Conservation (phyloP, 495 filamentous ascomycete genomes). For the Lophium mytilinum region DNA sequence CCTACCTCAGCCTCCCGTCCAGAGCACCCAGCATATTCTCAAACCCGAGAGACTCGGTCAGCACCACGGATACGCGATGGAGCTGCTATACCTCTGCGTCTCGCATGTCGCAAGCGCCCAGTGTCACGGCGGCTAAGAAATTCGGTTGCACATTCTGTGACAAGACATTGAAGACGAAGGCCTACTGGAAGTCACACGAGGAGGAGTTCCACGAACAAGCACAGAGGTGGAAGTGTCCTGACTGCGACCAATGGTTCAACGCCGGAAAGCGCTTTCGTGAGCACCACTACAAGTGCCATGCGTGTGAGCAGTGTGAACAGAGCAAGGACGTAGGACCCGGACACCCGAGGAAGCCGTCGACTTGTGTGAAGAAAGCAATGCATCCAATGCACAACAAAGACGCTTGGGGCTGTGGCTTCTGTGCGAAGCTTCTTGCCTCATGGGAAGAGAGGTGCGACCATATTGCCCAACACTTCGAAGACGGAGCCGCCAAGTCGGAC, state of each 20-base stretch:
- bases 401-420: conserved; percentile 30
- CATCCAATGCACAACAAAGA: conserved; percentile 24
- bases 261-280: conserved; percentile 24
- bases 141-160: conserved; percentile 27
- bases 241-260: conserved; percentile 26
- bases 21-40: conserved; percentile 23
- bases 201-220: conserved; percentile 26
- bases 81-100: conserved; percentile 19
- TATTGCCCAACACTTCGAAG: conserved; percentile 25
- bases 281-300: conserved; percentile 25
- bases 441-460: conserved; percentile 29
- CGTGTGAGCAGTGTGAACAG: conserved; percentile 24
- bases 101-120: conserved; percentile 21
- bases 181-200: conserved; percentile 30
- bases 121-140: conserved; percentile 17
- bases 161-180: conserved; percentile 23
- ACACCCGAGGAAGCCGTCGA: conserved; percentile 22
- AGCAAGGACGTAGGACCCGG: conserved; percentile 17
- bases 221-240: conserved; percentile 24
- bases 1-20: conserved; percentile 22
- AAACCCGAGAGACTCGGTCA: conserved; percentile 20
- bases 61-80: conserved; percentile 19
- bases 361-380: conserved; percentile 22
- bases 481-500: conserved; percentile 17
- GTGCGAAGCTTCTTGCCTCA: conserved; percentile 10